Evolutionary conservation across 805 yeast species (phyloP), one percentile per base, ranked within the genome.

Genomic region (Blastobotrys americana): DNA sequence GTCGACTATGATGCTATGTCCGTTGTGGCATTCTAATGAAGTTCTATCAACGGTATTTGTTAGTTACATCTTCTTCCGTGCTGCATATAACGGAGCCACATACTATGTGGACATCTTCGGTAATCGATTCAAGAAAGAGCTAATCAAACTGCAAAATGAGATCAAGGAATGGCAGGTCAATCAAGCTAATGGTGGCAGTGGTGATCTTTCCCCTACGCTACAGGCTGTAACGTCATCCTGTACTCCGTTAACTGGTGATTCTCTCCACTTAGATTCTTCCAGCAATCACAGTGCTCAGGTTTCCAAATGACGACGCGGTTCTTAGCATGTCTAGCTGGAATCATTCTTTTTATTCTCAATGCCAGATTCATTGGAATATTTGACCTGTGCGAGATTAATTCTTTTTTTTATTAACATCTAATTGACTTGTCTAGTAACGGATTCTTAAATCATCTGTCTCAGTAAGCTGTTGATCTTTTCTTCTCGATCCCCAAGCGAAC

Each of bases 91-190:
- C 53, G 98, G 98, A 22, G 98, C 97, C 2, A 86, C 95, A 0
- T 90, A 86, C 60, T 90, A 90, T 61, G 73, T 93, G 45, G 97
- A 90, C 56, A 82, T 82, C 41, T 93, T 88, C 65, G 97, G 97
- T 17, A 83, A 80, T 60, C 76, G 89, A 52, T 80, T 88, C 57
- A 95, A 88, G 57, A 85, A 82, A 56, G 96, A 93, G 61, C 88
- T 90, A 19, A 65, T 69, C 20, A 76, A 77, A 55, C 68, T 90
- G 56, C 83, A 79, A 61, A 61, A 63, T 13, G 96, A 89, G 58
- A 74, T 90, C n/a, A 72, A 73, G 17, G 76, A 73, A 25, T 67
- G 84, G 55, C 86, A 82, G 55, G 55, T 41, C 5, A 45, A 25
- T 34, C n/a, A 42, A 19, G 36, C 36, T 41, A 4, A 23, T 36